These are phyloP conservation scores for Russula lepida DNA, from an alignment of 768 basidiomycete species.

Conservation along the genomic window DNA sequence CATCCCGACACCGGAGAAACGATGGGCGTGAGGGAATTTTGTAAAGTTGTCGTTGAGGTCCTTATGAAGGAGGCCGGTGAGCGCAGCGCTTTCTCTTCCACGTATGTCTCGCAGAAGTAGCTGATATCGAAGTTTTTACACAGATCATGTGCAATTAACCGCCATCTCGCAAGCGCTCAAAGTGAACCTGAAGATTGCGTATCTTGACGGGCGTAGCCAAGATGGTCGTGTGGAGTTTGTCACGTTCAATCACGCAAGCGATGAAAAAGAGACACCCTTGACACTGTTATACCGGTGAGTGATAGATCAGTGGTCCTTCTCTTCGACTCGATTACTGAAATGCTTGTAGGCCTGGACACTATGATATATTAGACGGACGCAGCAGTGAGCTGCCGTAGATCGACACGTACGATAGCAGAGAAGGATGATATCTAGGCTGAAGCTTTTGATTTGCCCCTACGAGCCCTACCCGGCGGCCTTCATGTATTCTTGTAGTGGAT, in stretches of 20 bases:
- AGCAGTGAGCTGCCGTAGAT: conserved; percentile 22
- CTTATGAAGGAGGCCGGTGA: conserved; percentile 70
- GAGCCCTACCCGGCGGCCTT: too few species aligned
- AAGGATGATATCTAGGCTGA: not conserved
- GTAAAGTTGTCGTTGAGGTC: conserved; percentile 68
- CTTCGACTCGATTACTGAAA: conserved; percentile 1
- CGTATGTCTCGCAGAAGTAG: not conserved
- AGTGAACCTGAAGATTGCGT: conserved; percentile 65
- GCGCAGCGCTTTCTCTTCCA: not conserved
- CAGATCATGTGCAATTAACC: conserved; percentile 76
- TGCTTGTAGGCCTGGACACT: conserved; percentile 71
- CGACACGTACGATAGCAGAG: not conserved
- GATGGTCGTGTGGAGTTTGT: conserved; percentile 57
- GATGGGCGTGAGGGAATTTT: conserved; percentile 58
- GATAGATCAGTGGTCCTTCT: not conserved
- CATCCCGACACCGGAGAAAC: conserved; percentile 60
- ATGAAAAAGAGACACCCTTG: conserved; percentile 43
- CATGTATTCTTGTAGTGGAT: not conserved
- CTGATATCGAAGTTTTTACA: not conserved
- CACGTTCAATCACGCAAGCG: conserved; percentile 45
- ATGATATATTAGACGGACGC: conserved; percentile 54
- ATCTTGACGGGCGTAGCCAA: conserved; percentile 57
- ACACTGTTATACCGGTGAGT: conserved; percentile 68
- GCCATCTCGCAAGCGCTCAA: conserved; percentile 64
- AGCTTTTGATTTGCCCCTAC: not conserved